Base-by-base conservation (phyloP, 2,329 filamentous ascomycete species). In the Trichothecium roseum region DNA sequence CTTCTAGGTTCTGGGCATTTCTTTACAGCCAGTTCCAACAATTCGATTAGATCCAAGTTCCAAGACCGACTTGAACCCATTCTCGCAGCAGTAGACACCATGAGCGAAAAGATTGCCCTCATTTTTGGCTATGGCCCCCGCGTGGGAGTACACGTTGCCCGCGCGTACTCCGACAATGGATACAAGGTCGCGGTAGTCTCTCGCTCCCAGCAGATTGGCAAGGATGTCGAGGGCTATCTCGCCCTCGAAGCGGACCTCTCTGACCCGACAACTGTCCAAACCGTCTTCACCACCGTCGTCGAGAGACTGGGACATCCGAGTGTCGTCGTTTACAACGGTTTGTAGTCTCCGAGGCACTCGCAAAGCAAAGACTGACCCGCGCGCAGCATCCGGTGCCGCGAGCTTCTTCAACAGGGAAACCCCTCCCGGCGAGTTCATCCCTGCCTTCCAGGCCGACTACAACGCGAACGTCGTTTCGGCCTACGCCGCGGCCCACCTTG, bases 401-500 rank as follows among this genome's bases (percentile, higher is more conserved):
- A 22, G 35, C 3, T 17, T 43, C 17, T n/a, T n/a, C n/a, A n/a
- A n/a, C n/a, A n/a, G n/a, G n/a, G n/a, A n/a, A n/a, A 39, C 37
- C 4, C 18, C 28, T 3, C 37, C 37, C 1, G 10, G 48, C 48
- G n/a, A 52, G 57, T 22, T 34, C 12, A 42, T 38, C 18, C 30
- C 35, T 6, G 13, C 45, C 15, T 30, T 41, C 6, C 18, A 45
- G 4, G 36, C 24, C 15, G 32, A 34, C 18, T 39, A 43, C 27
- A 36, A 41, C 2, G 12, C 45, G 32, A 48, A 36, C 16, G 41
- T 28, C 24, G 41, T 32, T n/a, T 39, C 34, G 35, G 37, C 57
- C 2, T 65, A 56, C 32, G 50, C 54, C 4, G 61, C 61, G 6
- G 62, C 60, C 3, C 55, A 62, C 34, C 38, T 62, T 42, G 60